These are phyloP conservation scores for Chlorella sp. DNA, from an alignment of 139 green algal species.

Conservation along the genomic window DNA sequence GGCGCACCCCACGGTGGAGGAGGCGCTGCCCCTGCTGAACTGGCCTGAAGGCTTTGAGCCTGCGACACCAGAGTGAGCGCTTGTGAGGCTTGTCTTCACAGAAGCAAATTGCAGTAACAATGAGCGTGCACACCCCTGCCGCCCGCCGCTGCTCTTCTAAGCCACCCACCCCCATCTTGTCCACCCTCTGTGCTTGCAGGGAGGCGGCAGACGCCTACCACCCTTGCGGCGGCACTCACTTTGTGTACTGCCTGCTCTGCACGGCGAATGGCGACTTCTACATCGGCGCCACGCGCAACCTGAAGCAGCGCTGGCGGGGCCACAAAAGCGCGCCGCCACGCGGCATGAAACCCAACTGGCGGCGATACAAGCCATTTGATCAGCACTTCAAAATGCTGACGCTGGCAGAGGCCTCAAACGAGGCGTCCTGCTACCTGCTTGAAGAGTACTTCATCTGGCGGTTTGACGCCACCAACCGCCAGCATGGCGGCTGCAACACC, in stretches of 20 bases:
- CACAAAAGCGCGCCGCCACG: neutral
- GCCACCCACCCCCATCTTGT: neutral
- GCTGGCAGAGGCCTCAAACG: neutral
- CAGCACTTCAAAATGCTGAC: neutral
- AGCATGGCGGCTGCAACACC: neutral
- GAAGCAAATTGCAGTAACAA: no score
- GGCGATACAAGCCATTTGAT: neutral
- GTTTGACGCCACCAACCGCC: neutral
- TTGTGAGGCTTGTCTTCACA: no score
- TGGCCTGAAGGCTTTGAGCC: neutral
- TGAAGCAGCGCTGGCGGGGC: neutral
- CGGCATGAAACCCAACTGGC: neutral
- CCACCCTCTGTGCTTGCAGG: neutral
- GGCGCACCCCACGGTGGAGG: neutral
- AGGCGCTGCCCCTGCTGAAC: neutral
- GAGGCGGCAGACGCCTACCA: neutral
- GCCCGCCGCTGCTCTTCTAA: no score
- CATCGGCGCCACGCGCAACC: neutral
- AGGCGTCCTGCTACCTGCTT: neutral
- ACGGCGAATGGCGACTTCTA: neutral
- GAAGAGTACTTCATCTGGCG: neutral
- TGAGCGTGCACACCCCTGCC: no score
- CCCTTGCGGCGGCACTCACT: neutral
- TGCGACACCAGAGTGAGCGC: neutral
- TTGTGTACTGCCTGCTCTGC: neutral